Conservation (phyloP, 2,329 filamentous ascomycete species). For the Xylaria digitata region DNA sequence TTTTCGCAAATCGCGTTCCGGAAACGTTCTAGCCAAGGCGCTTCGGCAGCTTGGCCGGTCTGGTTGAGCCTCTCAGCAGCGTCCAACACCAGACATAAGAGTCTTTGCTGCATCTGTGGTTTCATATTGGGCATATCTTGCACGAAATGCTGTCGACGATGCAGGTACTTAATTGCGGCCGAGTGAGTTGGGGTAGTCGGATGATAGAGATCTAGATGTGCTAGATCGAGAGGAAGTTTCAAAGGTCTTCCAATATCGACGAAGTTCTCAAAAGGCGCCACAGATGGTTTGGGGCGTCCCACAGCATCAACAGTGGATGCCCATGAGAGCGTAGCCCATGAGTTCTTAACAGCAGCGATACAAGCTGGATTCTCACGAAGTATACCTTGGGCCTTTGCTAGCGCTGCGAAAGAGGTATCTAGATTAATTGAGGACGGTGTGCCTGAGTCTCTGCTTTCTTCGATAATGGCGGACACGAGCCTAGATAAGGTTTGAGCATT, state of each 20-base stretch:
- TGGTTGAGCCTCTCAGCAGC: conserved; percentile 43
- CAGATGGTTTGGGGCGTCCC: conserved; percentile 58
- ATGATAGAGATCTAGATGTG: conserved; percentile 67
- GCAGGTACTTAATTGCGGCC: conserved; percentile 61
- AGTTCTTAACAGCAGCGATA: conserved; percentile 52
- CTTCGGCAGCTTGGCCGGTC: conserved; percentile 42
- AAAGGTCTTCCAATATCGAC: conserved; percentile 59
- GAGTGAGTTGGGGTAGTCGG: conserved; percentile 62
- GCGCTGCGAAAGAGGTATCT: conserved; percentile 61
- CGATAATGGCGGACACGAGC: conserved; percentile 56
- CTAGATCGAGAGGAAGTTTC: conserved; percentile 58
- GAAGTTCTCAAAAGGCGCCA: conserved; percentile 64
- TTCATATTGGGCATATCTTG: conserved; percentile 16
- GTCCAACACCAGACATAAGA: conserved; percentile 44
- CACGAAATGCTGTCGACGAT: conserved; percentile 31
- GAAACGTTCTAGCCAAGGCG: conserved; percentile 46
- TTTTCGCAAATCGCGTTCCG: conserved; percentile 37
- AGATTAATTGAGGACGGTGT: conserved; percentile 53
- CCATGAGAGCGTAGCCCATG: conserved; percentile 64
- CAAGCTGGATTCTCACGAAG: conserved; percentile 51
- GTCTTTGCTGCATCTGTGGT: conserved; percentile 26
- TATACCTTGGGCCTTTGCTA: conserved; percentile 60
- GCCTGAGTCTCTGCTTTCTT: conserved; percentile 48
- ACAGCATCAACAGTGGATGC: conserved; percentile 63
- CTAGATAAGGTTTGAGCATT: conserved; percentile 50